Base-by-base conservation (phyloP, 169 alveolate genomes). In the Eimeria praecox region DNA sequence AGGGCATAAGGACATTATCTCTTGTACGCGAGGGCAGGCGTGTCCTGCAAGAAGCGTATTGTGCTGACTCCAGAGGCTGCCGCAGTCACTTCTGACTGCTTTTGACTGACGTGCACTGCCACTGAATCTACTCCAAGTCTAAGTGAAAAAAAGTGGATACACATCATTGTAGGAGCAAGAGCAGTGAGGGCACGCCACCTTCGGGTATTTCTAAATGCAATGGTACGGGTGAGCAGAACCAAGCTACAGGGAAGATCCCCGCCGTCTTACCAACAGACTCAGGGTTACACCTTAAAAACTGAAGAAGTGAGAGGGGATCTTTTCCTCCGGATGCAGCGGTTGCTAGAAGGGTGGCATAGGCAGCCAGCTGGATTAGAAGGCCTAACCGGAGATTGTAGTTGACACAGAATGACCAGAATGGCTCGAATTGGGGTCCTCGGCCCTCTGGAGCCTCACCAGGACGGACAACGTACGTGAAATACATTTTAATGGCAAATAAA, bases 381-480 rank as follows among this genome's bases (percentile, higher is more conserved):
- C 99, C 99, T 30, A 98, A 92, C 69, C 99, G 97, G 18, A 98
- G 98, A 96, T 98, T 98, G 97, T 97, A 98, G 90, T 98, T 97
- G 97, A 98, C 98, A 66, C 97, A 92, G 82, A 98, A 97, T 91
- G 97, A 98, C 98, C 98, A 98, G 78, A 98, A 96, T 49, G 99
- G 99, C 94, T 97, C 98, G 94, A 98, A 98, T 94, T 98, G 99
- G 38, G 99, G 99, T 27, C 99, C 98, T 44, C 99, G 98, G 91
- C 99, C 99, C 96, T 98, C 99, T 30, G 99, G 99, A 78, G 99
- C 99, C 98, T 98, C 99, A 27, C 99, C 99, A 59, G 99, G 99
- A 73, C 99, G 98, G 42, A 98, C 99, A 30, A 98, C 99, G 95
- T 98, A 98, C 14, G 99, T 98, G 97, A 98, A 98, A 94, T 96